These are phyloP conservation scores for Mycena indigotica DNA, from an alignment of 768 basidiomycete species.

Conservation along the genomic window DNA sequence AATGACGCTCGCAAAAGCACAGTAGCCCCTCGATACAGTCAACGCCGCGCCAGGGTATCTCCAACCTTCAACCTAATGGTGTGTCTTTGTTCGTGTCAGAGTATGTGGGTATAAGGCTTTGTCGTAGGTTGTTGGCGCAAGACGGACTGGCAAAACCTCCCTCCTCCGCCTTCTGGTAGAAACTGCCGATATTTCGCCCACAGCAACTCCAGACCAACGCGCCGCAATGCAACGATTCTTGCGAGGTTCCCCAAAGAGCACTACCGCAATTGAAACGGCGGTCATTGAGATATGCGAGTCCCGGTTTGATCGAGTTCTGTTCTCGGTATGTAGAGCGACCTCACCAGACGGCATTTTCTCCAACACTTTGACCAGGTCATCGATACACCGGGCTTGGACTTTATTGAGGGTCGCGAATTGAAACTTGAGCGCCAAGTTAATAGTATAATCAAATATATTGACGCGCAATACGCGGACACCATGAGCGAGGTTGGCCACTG, in stretches of 20 bases:
- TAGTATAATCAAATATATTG: conserved; percentile 73
- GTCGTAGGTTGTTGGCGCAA: conserved; percentile 72
- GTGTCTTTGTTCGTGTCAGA: conserved; percentile 22
- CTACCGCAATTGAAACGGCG: conserved; percentile 65
- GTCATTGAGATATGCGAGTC: conserved; percentile 85
- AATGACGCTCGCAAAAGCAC: conserved; percentile 38
- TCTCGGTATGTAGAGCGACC: conserved; percentile 52
- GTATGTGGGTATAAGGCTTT: conserved; percentile 10
- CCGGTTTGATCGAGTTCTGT: conserved; percentile 72
- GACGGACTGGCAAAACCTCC: conserved; percentile 85
- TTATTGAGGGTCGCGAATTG: conserved; percentile 69
- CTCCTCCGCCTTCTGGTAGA: conserved; percentile 78
- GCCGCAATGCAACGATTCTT: conserved; percentile 66
- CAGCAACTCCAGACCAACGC: conserved; percentile 74
- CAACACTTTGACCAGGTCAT: conserved; percentile 42
- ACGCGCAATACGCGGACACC: conserved; percentile 80
- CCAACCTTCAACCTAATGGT: conserved; percentile 91
- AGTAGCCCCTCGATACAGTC: conserved; percentile 52
- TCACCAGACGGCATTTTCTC: not conserved
- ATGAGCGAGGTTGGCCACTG: conserved; percentile 71
- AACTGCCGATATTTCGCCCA: conserved; percentile 80
- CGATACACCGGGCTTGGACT: conserved; percentile 86
- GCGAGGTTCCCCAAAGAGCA: conserved; percentile 59
- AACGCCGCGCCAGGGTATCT: conserved; percentile 64
- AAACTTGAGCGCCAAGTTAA: conserved; percentile 80